Evolutionary conservation across 495 filamentous ascomycete species (phyloP).

Genomic region (Lineolata rhizophorae): DNA sequence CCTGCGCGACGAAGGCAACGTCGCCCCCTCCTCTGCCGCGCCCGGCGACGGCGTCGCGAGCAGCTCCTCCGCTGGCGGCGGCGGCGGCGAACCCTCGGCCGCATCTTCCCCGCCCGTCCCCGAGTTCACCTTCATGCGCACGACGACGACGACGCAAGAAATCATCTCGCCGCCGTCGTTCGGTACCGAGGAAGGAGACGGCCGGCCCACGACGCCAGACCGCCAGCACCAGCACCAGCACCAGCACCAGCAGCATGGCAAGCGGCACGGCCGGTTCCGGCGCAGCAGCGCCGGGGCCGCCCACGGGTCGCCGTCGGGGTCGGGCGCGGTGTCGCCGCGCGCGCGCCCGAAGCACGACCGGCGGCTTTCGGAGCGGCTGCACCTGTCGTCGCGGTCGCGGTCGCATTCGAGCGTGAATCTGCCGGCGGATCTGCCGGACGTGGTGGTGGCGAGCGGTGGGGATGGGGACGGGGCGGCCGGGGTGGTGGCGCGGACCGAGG

Average conservation of each 20-base stretch:
- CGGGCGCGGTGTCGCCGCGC: conserved; percentile 17
- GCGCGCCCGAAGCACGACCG: conserved; percentile 13
- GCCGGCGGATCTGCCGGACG: conserved; percentile 57
- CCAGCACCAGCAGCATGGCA: conserved; percentile 9
- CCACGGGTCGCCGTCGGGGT: conserved; percentile 4
- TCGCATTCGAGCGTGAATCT: conserved; percentile 44
- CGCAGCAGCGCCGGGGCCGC: conserved; percentile 20
- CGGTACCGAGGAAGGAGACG: no score
- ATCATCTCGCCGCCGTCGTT: conserved; percentile 42
- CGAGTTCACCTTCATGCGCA: conserved; percentile 65
- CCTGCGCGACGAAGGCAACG: conserved; percentile 17
- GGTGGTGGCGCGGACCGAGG: no score
- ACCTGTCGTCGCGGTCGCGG: conserved; percentile 34
- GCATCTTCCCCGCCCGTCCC: conserved; percentile 24
- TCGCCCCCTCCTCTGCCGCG: no score
- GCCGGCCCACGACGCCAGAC: conserved; percentile 17
- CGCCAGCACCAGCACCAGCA: conserved; percentile 7
- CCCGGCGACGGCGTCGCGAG: no score
- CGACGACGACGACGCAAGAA: conserved; percentile 63
- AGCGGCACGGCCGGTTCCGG: conserved; percentile 20
- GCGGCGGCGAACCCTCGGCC: no score
- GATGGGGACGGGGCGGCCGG: no score
- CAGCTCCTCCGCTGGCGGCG: no score
- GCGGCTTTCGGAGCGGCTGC: conserved; percentile 44
- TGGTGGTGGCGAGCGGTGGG: conserved; percentile 29